A percentile compares a stretch with the other conserved stretches of the same genome.
Conservation (phyloP, 352 stramenopile genomes). For the Pythium phragmitis region DNA sequence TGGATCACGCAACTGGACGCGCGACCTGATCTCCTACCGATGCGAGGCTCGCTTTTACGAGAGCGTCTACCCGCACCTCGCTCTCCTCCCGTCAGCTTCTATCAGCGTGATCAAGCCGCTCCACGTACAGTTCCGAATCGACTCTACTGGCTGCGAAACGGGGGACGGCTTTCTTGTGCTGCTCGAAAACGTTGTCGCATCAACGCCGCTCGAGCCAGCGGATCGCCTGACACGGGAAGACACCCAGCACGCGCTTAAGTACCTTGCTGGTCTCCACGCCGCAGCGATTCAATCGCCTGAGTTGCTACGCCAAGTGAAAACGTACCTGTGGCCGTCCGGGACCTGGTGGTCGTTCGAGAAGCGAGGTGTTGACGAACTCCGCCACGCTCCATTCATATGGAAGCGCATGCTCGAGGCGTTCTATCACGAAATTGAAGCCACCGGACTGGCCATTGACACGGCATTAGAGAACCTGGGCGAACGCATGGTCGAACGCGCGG, state of each 20-base stretch:
- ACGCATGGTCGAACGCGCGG: slow-evolving; percentile 46
- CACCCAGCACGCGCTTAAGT: slow-evolving; percentile 41
- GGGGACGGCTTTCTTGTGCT: slow-evolving; percentile 53
- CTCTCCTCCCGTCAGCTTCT: slow-evolving; percentile 22
- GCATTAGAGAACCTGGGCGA: slow-evolving; percentile 33
- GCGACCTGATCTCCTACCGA: slow-evolving; percentile 61
- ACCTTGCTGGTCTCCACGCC: slow-evolving; percentile 51
- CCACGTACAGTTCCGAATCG: slow-evolving; percentile 42
- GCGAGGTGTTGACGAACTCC: slow-evolving; percentile 44
- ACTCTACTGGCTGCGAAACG: slow-evolving; percentile 23
- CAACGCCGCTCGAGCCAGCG: slow-evolving; percentile 27
- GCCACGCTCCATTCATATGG: slow-evolving; percentile 43
- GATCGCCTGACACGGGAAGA: slow-evolving; percentile 42
- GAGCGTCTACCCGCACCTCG: slow-evolving; percentile 31
- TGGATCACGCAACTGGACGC: slow-evolving; percentile 44
- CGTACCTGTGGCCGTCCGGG: slow-evolving; percentile 40
- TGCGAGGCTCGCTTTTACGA: slow-evolving; percentile 61
- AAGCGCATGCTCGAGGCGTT: slow-evolving; percentile 37
- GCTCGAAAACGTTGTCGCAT: slow-evolving; percentile 40
- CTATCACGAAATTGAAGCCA: slow-evolving; percentile 9
- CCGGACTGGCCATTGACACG: slow-evolving; percentile 12
- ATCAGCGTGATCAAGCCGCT: slow-evolving; percentile 51
- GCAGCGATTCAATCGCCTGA: slow-evolving; percentile 26
- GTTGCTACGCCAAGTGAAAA: slow-evolving; percentile 30
- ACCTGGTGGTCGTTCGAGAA: slow-evolving; percentile 69